Evolutionary conservation across 1,284 basidiomycete genomes (phyloP), one percentile per base, ranked within the genome.

Genomic region (Apiotrichum veenhuisii): DNA sequence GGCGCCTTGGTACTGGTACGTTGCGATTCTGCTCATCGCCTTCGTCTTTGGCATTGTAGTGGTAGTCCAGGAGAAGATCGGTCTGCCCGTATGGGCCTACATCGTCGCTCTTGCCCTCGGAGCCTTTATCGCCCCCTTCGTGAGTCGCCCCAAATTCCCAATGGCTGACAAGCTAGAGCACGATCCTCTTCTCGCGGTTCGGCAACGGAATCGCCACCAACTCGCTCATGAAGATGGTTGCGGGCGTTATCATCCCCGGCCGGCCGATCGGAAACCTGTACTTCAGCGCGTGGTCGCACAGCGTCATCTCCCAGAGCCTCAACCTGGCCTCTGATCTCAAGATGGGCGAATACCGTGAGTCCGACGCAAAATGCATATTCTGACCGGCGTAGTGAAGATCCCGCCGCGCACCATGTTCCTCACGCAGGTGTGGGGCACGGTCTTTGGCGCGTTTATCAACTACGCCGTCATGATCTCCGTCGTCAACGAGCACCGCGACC

Each of bases 351-450:
- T 63, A 61, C 48, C 47, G 60, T 60, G 45, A 55, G 61, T 52
- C 10, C 12, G 30, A 30, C 30, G 30, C 5, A 30, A 30, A 30
- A 30, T 7, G 30, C 30, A 30, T 7, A 30, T 5, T n/a, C n/a
- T n/a, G n/a, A n/a, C n/a, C n/a, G n/a, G n/a, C n/a, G n/a, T n/a
- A 64, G 62, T 67, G 17, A 71, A 74, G 45, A 58, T 74, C 22
- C 64, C 64, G 1, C 63, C 63, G n/a, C 63, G 63, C 8, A 51
- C 50, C 42, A 64, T 64, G 60, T 64, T 66, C 55, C n/a, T 61
- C 5, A 63, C 63, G 3, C 64, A 68, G 45, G 48, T 58, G 9
- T 65, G 51, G 22, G 66, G 68, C 41, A 67, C 68, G 2, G 50
- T 69, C n/a, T 30, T 68, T 18, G 69, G 69, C 10, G 60, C 63